Evolutionary conservation across 2,329 filamentous ascomycete genomes (phyloP), one percentile per base, ranked within the genome.

Genomic region (Sporothrix curviconia): DNA sequence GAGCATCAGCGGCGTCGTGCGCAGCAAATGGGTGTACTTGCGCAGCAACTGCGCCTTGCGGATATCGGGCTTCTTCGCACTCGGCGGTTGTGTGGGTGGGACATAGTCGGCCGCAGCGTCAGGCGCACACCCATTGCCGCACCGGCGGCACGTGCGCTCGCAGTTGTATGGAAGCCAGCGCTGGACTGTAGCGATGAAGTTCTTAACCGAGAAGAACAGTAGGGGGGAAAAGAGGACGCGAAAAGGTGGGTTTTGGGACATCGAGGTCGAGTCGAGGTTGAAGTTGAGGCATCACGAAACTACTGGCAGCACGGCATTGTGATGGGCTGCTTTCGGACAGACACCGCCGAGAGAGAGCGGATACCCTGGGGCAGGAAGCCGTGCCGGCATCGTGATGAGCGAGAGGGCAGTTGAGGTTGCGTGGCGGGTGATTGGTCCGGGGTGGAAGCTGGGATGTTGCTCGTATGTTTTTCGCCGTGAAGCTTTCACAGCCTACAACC

Each of bases 31-130:
- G 53, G 92, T 90, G 74, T 96, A 96, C 66, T 88, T 84, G 58
- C 92, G 85, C 59, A 85, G 79, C 59, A 97, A 80, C 73, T 99
- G 94, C 15, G 91, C 87, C 75, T 97, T 96, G 70, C 92, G 87
- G 67, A 87, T 87, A 69, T 95, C 88, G 47, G 92, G 83, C 19
- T 86, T 87, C 69, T 92, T 89, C 70, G 95, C 87, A 56, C 89
- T 95, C 4, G 90, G 90, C 3, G 92, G 92, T 72, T 96, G 91
- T 1, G 84, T 87, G 0, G 84, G 82, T 74, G 80, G 86, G 2
- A 77, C 71, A 62, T 78, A 78, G 63, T 79, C 72, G 58, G 74
- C 70, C 1, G 77, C 25, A 77, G 66, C 34, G 64, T 69, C 19
- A 75, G 63, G 6, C 51, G 42, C 17, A 36, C 37, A 19, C 24